These are phyloP conservation scores for Celoporthe dispersa DNA, from an alignment of 2,329 filamentous ascomycete genomes.

Conservation along the genomic window DNA sequence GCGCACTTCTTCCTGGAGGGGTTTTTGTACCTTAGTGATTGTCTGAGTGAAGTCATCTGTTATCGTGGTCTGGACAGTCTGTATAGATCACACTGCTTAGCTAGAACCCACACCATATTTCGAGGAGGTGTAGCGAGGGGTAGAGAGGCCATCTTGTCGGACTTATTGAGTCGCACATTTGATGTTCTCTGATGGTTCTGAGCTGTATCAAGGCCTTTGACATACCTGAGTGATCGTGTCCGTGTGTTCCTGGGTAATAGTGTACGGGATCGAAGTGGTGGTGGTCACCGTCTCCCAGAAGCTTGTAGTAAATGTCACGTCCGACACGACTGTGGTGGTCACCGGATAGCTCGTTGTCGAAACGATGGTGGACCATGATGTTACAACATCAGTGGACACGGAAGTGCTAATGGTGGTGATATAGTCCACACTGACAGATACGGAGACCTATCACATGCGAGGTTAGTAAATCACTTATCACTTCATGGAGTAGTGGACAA, in stretches of 20 bases:
- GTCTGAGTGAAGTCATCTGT: background rate
- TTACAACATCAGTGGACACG: background rate
- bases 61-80: background rate
- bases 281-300: slow-evolving; percentile 9
- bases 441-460: background rate
- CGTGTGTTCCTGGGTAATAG: background rate
- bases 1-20: background rate
- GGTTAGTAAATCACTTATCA: background rate
- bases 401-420: background rate
- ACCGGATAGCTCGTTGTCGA: slow-evolving; percentile 12
- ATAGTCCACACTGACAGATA: background rate
- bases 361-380: background rate
- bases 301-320: slow-evolving; percentile 26
- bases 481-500: background rate
- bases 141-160: no score
- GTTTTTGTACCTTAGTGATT: background rate
- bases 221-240: slow-evolving; percentile 1
- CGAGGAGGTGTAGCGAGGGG: background rate
- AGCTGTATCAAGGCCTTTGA: background rate
- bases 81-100: background rate
- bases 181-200: background rate
- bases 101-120: background rate
- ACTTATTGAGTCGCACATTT: background rate
- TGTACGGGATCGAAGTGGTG: slow-evolving; percentile 6
- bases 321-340: slow-evolving; percentile 30